These are phyloP conservation scores for Bipolaris sorokiniana DNA, from an alignment of 2,329 filamentous ascomycete genomes.

Conservation along the genomic window DNA sequence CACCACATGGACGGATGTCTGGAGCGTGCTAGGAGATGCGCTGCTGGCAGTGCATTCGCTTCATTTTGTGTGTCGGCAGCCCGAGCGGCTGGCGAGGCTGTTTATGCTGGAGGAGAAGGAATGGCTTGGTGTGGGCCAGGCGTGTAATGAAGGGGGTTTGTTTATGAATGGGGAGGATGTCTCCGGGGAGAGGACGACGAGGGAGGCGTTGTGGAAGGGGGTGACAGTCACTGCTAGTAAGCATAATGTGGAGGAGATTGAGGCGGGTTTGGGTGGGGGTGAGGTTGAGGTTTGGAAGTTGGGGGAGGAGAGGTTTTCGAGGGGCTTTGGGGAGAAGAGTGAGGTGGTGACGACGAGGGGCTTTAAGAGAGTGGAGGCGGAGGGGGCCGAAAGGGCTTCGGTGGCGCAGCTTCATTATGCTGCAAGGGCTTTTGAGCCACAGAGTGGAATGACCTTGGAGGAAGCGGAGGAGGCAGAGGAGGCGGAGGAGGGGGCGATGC, in stretches of 20 bases:
- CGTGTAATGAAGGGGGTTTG: constrained; percentile 18
- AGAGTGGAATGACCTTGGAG: neutral
- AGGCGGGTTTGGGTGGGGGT: neutral
- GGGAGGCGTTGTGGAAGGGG: constrained; percentile 11
- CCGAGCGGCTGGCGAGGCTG: constrained; percentile 17
- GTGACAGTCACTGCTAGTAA: constrained; percentile 12
- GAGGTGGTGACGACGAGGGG: constrained; percentile 7
- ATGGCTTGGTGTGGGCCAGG: constrained; percentile 18
- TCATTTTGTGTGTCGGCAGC: constrained; percentile 16
- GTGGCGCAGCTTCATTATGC: constrained; percentile 1
- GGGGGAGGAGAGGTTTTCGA: neutral
- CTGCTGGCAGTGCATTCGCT: constrained; percentile 13
- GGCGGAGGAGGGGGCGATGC: constrained; percentile 4
- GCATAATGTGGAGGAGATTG: constrained; percentile 2
- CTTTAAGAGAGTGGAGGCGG: constrained; percentile 1
- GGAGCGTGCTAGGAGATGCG: constrained; percentile 15
- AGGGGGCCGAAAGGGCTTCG: neutral
- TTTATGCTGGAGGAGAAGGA: constrained; percentile 23
- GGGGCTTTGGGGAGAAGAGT: constrained; percentile 14
- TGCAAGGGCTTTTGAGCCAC: neutral
- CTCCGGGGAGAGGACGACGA: constrained; percentile 15
- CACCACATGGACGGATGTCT: constrained; percentile 24
- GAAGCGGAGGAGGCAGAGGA: neutral
- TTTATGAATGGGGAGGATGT: constrained; percentile 16
- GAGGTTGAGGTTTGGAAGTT: constrained; percentile 9